These are phyloP conservation scores for Candida coquimbonensis DNA, from an alignment of 805 yeast species.

Conservation along the genomic window DNA sequence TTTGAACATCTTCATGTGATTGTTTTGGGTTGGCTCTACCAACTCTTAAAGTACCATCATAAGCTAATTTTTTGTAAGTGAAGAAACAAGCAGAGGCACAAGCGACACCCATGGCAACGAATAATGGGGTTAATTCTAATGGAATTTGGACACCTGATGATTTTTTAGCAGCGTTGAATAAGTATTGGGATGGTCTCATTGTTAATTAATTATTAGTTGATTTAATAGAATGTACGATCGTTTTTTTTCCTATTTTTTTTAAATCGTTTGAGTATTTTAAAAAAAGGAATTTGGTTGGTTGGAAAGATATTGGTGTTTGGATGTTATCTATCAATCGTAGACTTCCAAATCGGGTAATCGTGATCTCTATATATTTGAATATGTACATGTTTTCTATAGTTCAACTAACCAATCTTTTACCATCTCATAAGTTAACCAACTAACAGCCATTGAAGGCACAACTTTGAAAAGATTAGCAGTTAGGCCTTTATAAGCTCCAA, in stretches of 20 bases:
- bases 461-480: conserved; percentile 82
- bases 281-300: conserved; percentile 13
- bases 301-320: conserved; percentile 3
- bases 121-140: conserved; percentile 52
- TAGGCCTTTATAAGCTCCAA: conserved; percentile 67
- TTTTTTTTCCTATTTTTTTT: neutral
- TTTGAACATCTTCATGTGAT: conserved; percentile 17
- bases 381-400: neutral
- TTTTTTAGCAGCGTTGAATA: conserved; percentile 38
- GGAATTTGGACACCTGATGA: conserved; percentile 33
- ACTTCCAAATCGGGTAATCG: conserved; percentile 5
- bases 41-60: conserved; percentile 43
- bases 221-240: neutral
- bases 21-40: conserved; percentile 40
- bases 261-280: neutral
- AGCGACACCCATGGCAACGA: conserved; percentile 51
- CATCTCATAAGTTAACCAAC: conserved; percentile 82
- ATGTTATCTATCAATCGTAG: neutral
- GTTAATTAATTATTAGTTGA: neutral
- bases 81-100: conserved; percentile 43
- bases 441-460: conserved; percentile 92
- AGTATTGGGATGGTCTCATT: conserved; percentile 45
- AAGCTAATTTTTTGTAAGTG: conserved; percentile 42
- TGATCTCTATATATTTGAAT: neutral
- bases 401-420: conserved; percentile 39